Conservation (phyloP, 2,329 filamentous ascomycete genomes). For the Myriosclerotinia duriaeana region DNA sequence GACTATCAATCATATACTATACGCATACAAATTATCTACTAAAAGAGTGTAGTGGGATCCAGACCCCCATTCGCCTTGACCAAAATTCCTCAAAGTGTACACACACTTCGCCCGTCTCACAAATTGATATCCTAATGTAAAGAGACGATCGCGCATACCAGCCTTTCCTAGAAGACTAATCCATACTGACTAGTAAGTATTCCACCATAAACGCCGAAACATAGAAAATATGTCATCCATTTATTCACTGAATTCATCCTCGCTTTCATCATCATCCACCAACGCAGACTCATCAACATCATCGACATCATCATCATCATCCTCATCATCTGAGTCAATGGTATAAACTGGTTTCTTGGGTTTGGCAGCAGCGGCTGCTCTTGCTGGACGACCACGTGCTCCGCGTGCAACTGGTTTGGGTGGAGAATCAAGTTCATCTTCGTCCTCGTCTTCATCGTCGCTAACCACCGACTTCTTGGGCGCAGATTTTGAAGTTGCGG, state of each 20-base stretch:
- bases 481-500: slow-evolving; percentile 1
- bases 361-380: slow-evolving; percentile 18
- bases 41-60: neutral
- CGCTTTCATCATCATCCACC: slow-evolving; percentile 38
- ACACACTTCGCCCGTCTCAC: neutral
- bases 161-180: slow-evolving; percentile 13
- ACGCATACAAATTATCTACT: slow-evolving; percentile 4
- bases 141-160: neutral
- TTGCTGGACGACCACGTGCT: slow-evolving; percentile 22
- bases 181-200: neutral
- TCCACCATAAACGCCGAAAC: slow-evolving; percentile 10
- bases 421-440: slow-evolving; percentile 28
- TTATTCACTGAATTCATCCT: slow-evolving; percentile 39
- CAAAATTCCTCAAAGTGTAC: neutral
- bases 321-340: slow-evolving; percentile 36
- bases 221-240: neutral
- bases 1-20: neutral
- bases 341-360: slow-evolving; percentile 21
- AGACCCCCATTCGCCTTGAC: neutral
- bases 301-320: slow-evolving; percentile 41
- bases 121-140: slow-evolving; percentile 12
- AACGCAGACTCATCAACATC: slow-evolving; percentile 41
- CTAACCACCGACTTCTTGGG: slow-evolving; percentile 25
- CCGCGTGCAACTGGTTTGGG: slow-evolving; percentile 39
- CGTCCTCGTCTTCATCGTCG: slow-evolving; percentile 36